Base-by-base conservation (phyloP, 2,329 filamentous ascomycete genomes). In the Aspergillus oerlinghausenensis region DNA sequence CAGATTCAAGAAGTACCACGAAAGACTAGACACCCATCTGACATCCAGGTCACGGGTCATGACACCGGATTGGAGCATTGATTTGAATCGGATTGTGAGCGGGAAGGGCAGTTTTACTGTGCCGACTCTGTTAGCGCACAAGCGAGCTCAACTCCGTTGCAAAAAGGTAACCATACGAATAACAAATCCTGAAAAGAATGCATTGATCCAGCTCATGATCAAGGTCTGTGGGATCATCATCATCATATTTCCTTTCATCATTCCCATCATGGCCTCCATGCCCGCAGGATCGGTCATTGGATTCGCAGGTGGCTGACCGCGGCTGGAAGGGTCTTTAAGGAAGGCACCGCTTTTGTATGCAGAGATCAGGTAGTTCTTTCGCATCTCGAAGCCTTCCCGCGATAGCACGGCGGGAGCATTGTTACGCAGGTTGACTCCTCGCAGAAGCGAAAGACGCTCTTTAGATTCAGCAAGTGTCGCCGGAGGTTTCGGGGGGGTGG, bases 241-340 rank as follows among this genome's bases (percentile, higher is more conserved):
- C 63, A 94, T 93, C 89, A 99, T 96, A 73, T 99, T 96, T 56
- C 92, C 92, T 84, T 99, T 99, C 90, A 99, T 96, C 91, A 96
- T 96, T 65, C 94, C 93, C 94, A 99, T 99, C 94, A 99, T 99
- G 65, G 92, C 93, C 72, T 99, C 95, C 94, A 99, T 99, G 57
- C 90, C 91, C 50, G 88, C 88, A 23, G 95, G 95, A 73, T 99
- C 94, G 10, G 88, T 90, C 85, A 99, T 92, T 3, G 94, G 94
- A 76, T 97, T 99, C 40, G 90, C 86, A 21, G 92, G 88, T 3
- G 92, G 88, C 77, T 97, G 90, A 52, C 92, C 92, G 70, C 89
- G 87, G 68, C 82, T 85, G 54, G 94, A 90, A 1, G 92, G 92
- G 61, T 95, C 90, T 72, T 96, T 97, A 50, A 99, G 80, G 71